Base-by-base conservation (phyloP, 176 grass and related monocot species). In the Melocanna baccifera region DNA sequence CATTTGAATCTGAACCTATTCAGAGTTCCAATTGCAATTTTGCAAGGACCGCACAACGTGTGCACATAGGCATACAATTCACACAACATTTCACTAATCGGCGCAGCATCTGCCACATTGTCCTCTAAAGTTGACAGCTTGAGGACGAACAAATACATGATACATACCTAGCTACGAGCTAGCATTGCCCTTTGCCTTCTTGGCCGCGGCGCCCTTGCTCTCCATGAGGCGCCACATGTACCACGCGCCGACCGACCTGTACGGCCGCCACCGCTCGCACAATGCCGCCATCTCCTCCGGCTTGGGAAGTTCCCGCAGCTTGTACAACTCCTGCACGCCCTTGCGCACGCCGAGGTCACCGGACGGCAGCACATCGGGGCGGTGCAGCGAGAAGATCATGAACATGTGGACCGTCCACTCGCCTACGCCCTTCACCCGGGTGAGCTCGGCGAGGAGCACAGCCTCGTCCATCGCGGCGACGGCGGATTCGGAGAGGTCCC, bases 321-420 rank as follows among this genome's bases (percentile, higher is more conserved):
- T 82, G 84, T 91, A 91, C 43, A 91, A 48, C 53, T 86, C 80
- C 79, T 91, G 92, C 46, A 94, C 92, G 25, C 92, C 92, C 86
- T 94, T 94, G 34, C 92, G 92, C 29, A 94, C 84, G 57, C 89
- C 89, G 14, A 94, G 89, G 76, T 94, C 92, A 25, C 89, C 83
- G 58, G 73, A 88, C 0, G 92, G 92, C 37, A 94, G 89, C 75
- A 91, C 86, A 28, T 94, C 86, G 20, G 92, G 92, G 62, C 86
- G 92, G 76, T 91, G 92, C 50, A 91, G 81, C 32, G 92, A 94
- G 80, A 91, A 94, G 65, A 94, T 87, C 92, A 94, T 94, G 86
- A 94, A 94, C 92, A 94, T 94, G 83, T 94, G 86, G 34, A 91
- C 87, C 5, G 86, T 91, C 92, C 92, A 94, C 64, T 85, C 88